phyloP scores from a whole-genome alignment of 2,329 filamentous ascomycete genomes.

The Xylariaceae sp. region DNA sequence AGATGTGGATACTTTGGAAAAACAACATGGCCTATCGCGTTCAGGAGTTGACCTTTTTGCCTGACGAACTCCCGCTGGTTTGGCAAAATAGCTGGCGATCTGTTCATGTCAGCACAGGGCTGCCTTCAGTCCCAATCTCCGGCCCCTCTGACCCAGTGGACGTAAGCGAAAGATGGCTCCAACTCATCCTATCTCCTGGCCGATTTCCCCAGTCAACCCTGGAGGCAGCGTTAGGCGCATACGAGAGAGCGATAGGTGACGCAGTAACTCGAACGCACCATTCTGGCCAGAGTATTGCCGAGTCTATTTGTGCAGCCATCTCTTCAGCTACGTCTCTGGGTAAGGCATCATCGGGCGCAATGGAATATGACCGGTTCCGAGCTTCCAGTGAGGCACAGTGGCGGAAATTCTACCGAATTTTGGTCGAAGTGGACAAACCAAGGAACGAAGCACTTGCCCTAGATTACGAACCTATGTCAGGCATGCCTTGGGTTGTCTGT shows the following conservation, averaged over 20 bases:
- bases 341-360: conserved; percentile 55
- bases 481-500: conserved; percentile 78
- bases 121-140: conserved; percentile 51
- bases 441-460: conserved; percentile 77
- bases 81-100: conserved; percentile 68
- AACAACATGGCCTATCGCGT: conserved; percentile 75
- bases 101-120: conserved; percentile 56
- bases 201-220: conserved; percentile 74
- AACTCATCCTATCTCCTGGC: conserved; percentile 76
- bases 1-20: conserved; percentile 75
- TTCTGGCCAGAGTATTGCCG: conserved; percentile 57
- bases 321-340: conserved; percentile 63
- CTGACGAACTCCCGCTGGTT: conserved; percentile 55
- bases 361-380: conserved; percentile 73
- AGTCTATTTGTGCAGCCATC: conserved; percentile 70
- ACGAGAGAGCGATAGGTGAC: conserved; percentile 58
- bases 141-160: conserved; percentile 61
- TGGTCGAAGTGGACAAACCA: conserved; percentile 80
- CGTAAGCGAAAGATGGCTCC: conserved; percentile 77
- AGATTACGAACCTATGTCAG: conserved; percentile 63
- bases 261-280: conserved; percentile 37
- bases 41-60: conserved; percentile 66
- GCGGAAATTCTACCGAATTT: conserved; percentile 81
- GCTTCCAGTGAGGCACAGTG: conserved; percentile 75
- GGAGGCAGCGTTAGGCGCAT: conserved; percentile 77